phyloP scores from a whole-genome alignment of 2,329 filamentous ascomycete species.

The Penicillium corylophilum region DNA sequence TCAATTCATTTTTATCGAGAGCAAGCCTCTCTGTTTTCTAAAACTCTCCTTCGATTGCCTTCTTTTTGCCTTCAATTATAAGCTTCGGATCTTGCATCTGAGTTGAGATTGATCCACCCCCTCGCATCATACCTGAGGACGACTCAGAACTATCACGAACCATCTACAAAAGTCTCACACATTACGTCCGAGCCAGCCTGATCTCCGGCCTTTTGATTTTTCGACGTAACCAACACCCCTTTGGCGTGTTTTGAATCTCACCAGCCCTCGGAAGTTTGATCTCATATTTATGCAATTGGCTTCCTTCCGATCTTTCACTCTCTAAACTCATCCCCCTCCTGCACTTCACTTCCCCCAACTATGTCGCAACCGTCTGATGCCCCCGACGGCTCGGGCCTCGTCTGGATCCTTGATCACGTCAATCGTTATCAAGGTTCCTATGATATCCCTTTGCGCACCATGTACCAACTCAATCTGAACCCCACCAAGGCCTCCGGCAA shows the following conservation, averaged over 20 bases:
- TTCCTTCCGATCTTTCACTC: background rate
- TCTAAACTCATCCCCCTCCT: background rate
- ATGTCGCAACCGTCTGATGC: conserved; percentile 20
- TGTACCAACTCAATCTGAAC: conserved; percentile 66
- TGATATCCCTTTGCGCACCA: conserved; percentile 65
- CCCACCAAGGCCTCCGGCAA: conserved; percentile 42
- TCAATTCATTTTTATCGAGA: conserved; percentile 4
- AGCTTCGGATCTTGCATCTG: background rate
- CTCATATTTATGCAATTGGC: conserved; percentile 8
- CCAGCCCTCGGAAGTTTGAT: conserved; percentile 13
- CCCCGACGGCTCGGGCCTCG: conserved; percentile 44
- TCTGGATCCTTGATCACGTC: conserved; percentile 60
- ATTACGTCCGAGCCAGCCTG: background rate
- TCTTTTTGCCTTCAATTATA: background rate
- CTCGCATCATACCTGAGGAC: background rate
- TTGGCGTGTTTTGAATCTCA: conserved; percentile 12
- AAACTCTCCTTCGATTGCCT: background rate
- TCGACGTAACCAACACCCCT: conserved; percentile 3
- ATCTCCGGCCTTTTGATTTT: background rate
- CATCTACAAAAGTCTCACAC: background rate
- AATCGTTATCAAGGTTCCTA: conserved; percentile 62
- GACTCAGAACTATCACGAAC: background rate
- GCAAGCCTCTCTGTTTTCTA: conserved; percentile 5
- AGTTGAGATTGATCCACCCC: background rate
- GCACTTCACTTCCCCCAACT: background rate